These are phyloP conservation scores for Phytophthora lateralis DNA, from an alignment of 352 stramenopile genomes.

Conservation along the genomic window DNA sequence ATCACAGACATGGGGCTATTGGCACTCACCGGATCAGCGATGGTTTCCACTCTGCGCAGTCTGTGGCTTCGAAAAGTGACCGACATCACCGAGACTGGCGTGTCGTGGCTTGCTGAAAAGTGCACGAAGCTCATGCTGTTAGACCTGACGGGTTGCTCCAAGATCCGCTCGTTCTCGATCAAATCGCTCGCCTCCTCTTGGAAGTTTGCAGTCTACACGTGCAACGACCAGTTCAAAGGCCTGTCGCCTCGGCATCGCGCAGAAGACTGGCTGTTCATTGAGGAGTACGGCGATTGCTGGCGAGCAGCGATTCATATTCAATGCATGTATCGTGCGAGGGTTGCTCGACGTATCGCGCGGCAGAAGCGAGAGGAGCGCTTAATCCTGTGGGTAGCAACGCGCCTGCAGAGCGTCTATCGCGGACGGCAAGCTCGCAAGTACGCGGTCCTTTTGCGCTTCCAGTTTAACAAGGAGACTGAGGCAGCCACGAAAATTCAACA, in stretches of 20 bases:
- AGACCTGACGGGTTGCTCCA: conserved; percentile 60
- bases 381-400: conserved; percentile 56
- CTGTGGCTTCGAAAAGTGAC: conserved; percentile 71
- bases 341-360: conserved; percentile 45
- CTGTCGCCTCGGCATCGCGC: conserved; percentile 77
- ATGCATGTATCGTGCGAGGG: conserved; percentile 62
- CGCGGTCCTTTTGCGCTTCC: conserved; percentile 45
- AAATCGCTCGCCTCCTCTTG: conserved; percentile 60
- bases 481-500: conserved; percentile 68
- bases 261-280: conserved; percentile 82
- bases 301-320: conserved; percentile 71
- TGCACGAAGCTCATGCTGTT: conserved; percentile 64
- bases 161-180: conserved; percentile 56
- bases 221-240: conserved; percentile 69
- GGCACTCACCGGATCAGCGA: conserved; percentile 49
- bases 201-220: conserved; percentile 58
- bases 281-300: conserved; percentile 85
- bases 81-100: conserved; percentile 70
- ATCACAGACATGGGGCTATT: conserved; percentile 87
- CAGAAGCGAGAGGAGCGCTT: conserved; percentile 57
- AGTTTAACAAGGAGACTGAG: conserved; percentile 57
- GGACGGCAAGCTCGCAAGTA: conserved; percentile 61
- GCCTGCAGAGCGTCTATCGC: conserved; percentile 69
- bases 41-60: conserved; percentile 47
- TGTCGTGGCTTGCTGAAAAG: conserved; percentile 90